Base-by-base conservation (phyloP, 1,139 yeast species). In the Schizosaccharomyces versatilis region DNA sequence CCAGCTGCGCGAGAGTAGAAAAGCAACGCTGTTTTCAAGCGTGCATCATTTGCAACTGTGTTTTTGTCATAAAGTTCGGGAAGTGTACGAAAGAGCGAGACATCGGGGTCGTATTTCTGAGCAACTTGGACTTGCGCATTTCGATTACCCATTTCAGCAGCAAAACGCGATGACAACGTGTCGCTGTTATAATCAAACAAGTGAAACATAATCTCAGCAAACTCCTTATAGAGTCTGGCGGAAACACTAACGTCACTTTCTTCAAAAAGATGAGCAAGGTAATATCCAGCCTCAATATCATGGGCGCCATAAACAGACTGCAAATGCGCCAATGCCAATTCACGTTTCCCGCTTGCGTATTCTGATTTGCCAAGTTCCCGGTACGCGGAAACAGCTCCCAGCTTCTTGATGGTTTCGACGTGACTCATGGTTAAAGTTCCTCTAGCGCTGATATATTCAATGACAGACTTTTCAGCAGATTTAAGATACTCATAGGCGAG, bases 1-100 rank as follows among this genome's bases (percentile, higher is more conserved):
- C 71, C 68, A 0, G 90, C 77, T 0, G 95, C 83, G 36, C 84
- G 72, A 32, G 79, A 76, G 63, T 83, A 78, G 66, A 83, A 86
- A 8, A 73, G 70, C 36, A 84, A 65, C 0, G 96, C 94, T 59
- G 75, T 54, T 47, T 62, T 24, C 60, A 51, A 62, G 14, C 32
- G 49, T 5, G 49, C 49, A 24, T 24, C 32, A 15, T 44, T 32
- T 9, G 38, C 38, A 19, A 19, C 14, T 9, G 49, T 19, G 10
- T 17, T 19, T 17, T 44, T n/a, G 8, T 17, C 32, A 5, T 8
- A 24, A 12, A 36, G 49, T 19, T 19, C 8, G 32, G 32, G 19
- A 32, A 32, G 38, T 10, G 12, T 44, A 5, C 32, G 19, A 8
- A 44, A 2, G 36, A 8, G 32, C 1, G 49, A 44, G 8, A n/a